Conservation (phyloP, 2,329 filamentous ascomycete genomes). For the Aspergillus alliaceus region DNA sequence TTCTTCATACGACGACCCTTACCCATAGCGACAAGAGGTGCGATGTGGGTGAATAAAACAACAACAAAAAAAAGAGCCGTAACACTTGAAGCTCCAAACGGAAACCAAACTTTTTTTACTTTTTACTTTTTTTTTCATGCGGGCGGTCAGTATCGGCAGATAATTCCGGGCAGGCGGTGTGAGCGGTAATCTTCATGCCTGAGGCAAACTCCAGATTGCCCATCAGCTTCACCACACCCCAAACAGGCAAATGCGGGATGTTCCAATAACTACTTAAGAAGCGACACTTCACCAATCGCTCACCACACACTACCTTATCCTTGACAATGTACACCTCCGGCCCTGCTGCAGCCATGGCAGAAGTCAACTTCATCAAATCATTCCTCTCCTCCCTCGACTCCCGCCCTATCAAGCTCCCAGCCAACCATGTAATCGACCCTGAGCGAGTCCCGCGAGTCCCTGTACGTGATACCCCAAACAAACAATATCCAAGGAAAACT, state of each 20-base stretch:
- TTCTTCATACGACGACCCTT: constrained; percentile 91
- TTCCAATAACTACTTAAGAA: neutral
- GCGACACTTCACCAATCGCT: neutral
- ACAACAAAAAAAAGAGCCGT: neutral
- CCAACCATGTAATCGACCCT: constrained; percentile 87
- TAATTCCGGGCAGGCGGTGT: constrained; percentile 3
- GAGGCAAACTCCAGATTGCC: constrained; percentile 5
- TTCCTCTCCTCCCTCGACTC: constrained; percentile 81
- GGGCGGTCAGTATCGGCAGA: constrained; percentile 30
- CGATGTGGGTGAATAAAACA: constrained; percentile 11
- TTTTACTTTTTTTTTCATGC: constrained; percentile 24
- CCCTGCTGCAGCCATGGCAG: constrained; percentile 61
- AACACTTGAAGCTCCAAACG: constrained; percentile 11
- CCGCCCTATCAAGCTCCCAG: constrained; percentile 75
- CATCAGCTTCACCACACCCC: constrained; percentile 14
- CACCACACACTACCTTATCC: neutral
- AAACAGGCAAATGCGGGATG: constrained; percentile 20
- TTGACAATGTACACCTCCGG: neutral
- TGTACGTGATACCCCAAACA: constrained; percentile 53
- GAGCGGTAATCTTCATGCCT: constrained; percentile 24
- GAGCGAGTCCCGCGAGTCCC: constrained; percentile 73
- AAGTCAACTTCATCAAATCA: constrained; percentile 78
- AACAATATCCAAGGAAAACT: neutral
- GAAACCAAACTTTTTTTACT: constrained; percentile 27
- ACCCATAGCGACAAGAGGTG: constrained; percentile 65